Conservation (phyloP, 2,329 filamentous ascomycete genomes). For the Aspergillus sp. region DNA sequence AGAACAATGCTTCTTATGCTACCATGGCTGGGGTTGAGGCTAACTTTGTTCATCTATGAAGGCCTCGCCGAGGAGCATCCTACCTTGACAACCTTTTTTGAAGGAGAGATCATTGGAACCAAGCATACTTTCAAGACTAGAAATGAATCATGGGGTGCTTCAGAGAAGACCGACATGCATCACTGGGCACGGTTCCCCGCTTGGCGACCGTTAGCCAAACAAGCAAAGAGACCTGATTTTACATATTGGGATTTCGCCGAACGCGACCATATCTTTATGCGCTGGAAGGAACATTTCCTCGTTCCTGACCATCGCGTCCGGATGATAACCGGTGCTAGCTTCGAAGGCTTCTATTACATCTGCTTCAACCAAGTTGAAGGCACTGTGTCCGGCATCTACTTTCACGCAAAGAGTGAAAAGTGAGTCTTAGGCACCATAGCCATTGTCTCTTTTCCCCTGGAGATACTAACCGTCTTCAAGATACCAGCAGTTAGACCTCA, state of each 20-base stretch:
- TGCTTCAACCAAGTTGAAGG: slow-evolving; percentile 93
- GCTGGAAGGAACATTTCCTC: slow-evolving; percentile 98
- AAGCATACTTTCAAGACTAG: slow-evolving; percentile 93
- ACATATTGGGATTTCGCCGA: slow-evolving; percentile 70
- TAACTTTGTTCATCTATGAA: slow-evolving; percentile 38
- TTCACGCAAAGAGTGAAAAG: slow-evolving; percentile 97
- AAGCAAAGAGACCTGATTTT: slow-evolving; percentile 58
- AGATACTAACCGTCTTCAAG: slow-evolving; percentile 44
- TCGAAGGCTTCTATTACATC: slow-evolving; percentile 98
- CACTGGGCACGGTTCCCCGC: slow-evolving; percentile 92
- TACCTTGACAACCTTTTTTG: slow-evolving; percentile 96
- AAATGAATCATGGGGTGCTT: slow-evolving; percentile 88
- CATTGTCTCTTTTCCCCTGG: background rate
- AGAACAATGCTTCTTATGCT: background rate
- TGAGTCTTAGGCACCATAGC: slow-evolving; percentile 49
- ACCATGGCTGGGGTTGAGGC: background rate
- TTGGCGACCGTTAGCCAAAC: slow-evolving; percentile 74
- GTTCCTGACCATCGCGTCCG: slow-evolving; percentile 91
- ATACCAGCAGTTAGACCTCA: slow-evolving; percentile 89
- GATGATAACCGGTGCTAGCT: slow-evolving; percentile 90
- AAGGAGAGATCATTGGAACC: slow-evolving; percentile 93
- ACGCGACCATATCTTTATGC: slow-evolving; percentile 92
- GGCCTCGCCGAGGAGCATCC: slow-evolving; percentile 93
- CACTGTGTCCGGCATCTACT: slow-evolving; percentile 90
- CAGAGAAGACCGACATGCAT: slow-evolving; percentile 82